phyloP scores from a whole-genome alignment of 441 rosid genomes.

The Erysimum cheiri region DNA sequence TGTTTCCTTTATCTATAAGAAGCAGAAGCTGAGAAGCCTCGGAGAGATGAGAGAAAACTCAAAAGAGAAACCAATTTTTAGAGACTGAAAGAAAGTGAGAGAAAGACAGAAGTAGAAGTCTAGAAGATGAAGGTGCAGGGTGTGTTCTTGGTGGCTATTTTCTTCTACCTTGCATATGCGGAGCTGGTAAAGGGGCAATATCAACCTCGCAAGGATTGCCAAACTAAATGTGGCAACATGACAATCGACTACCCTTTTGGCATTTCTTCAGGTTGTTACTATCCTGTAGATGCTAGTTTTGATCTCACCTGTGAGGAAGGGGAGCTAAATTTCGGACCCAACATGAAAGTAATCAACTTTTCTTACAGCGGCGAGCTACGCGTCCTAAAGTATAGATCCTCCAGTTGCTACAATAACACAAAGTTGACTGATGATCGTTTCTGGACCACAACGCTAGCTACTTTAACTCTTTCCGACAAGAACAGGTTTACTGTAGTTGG shows the following conservation, averaged over 20 bases:
- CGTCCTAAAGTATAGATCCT: not conserved
- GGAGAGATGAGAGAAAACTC: not conserved
- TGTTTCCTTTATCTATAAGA: not conserved
- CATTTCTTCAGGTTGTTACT: slow-evolving; percentile 33
- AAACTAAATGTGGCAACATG: slow-evolving; percentile 19
- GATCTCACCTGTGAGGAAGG: not conserved
- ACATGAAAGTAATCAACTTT: not conserved
- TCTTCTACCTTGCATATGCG: not conserved
- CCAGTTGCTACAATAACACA: not conserved
- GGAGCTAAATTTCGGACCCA: not conserved
- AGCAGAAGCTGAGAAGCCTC: not conserved
- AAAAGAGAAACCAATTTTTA: not conserved
- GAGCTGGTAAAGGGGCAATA: not conserved
- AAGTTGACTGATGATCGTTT: not conserved
- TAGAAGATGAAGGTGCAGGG: slow-evolving; percentile 15
- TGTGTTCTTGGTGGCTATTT: slow-evolving; percentile 1
- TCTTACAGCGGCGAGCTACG: slow-evolving; percentile 1
- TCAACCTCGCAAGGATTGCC: slow-evolving; percentile 3
- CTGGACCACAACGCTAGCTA: no score
- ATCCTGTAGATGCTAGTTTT: not conserved
- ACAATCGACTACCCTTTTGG: slow-evolving; percentile 37
- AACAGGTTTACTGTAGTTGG: slow-evolving; percentile 52
- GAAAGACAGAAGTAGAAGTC: not conserved
- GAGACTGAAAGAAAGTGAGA: not conserved
- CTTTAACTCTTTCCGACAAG: not conserved